Percentiles rank a stretch among this genome's conserved stretches.
These are phyloP conservation scores for Amphirosellinia nigrospora DNA, from an alignment of 495 filamentous ascomycete genomes.

Conservation along the genomic window DNA sequence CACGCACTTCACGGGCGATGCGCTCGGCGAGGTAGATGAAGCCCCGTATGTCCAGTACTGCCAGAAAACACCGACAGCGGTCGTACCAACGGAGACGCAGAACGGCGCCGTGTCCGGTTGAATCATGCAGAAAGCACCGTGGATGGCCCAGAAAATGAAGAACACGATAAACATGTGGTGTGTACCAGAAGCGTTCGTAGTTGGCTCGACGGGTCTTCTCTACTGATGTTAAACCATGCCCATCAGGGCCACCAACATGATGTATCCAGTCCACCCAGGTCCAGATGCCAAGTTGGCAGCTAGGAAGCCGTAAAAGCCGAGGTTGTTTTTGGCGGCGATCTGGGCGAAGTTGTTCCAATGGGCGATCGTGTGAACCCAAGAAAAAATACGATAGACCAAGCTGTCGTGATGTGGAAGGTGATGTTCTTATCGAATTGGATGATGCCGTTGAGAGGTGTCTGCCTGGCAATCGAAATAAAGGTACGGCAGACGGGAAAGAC, in stretches of 20 bases:
- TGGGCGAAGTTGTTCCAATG: constrained; percentile 84
- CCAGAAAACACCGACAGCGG: constrained; percentile 76
- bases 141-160: constrained; percentile 82
- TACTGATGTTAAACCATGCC: constrained; percentile 72
- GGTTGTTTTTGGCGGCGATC: constrained; percentile 70
- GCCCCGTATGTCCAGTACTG: constrained; percentile 81
- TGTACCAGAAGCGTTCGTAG: constrained; percentile 83
- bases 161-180: constrained; percentile 79
- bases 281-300: constrained; percentile 73
- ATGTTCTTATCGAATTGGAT: constrained; percentile 85
- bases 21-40: constrained; percentile 74
- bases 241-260: constrained; percentile 74
- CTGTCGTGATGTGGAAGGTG: constrained; percentile 79
- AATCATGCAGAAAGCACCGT: constrained; percentile 83
- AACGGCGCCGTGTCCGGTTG: constrained; percentile 75
- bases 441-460: constrained; percentile 77
- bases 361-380: constrained; percentile 78
- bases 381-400: constrained; percentile 84
- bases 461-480: constrained; percentile 74
- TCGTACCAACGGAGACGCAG: constrained; percentile 64
- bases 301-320: constrained; percentile 74
- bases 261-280: constrained; percentile 79
- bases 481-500: constrained; percentile 81
- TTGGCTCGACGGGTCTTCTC: constrained; percentile 72
- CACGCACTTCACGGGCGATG: constrained; percentile 71